Percentiles rank a stretch among this genome's conserved stretches.
Conservation (phyloP, 306 rosid genomes). For the Ziziphus jujuba region DNA sequence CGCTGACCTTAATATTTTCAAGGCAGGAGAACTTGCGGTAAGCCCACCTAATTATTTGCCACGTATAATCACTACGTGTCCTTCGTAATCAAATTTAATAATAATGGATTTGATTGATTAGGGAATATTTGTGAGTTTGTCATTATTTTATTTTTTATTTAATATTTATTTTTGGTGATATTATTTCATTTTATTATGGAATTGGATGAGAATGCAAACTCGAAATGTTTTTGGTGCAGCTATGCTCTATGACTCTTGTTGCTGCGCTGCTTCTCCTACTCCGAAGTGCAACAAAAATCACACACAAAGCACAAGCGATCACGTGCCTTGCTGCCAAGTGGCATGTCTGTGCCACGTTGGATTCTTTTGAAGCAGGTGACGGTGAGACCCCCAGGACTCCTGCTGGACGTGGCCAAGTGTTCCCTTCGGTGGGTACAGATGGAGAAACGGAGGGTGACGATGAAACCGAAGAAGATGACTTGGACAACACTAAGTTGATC, state of each 20-base stretch:
- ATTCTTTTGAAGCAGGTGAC: slow-evolving; percentile 58
- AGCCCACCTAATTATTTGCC: not conserved
- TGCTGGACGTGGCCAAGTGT: slow-evolving; percentile 18
- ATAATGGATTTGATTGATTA: no score
- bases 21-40: slow-evolving; percentile 86
- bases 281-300: slow-evolving; percentile 87
- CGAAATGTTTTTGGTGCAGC: slow-evolving; percentile 30
- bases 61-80: no score
- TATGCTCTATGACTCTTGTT: slow-evolving; percentile 72
- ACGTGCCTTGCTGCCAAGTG: slow-evolving; percentile 94
- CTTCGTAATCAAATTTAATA: no score
- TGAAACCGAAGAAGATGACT: slow-evolving; percentile 76
- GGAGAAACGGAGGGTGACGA: slow-evolving; percentile 45
- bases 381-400: slow-evolving; percentile 39
- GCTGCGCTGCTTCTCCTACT: slow-evolving; percentile 59
- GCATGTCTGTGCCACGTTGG: slow-evolving; percentile 94
- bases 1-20: slow-evolving; percentile 37
- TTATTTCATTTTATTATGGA: no score
- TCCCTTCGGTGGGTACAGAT: slow-evolving; percentile 31
- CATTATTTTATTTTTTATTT: no score
- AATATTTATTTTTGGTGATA: no score
- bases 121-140: no score
- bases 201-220: no score
- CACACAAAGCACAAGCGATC: slow-evolving; percentile 90
- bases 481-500: slow-evolving; percentile 55